Conservation (phyloP, 176 grass and related monocot species). For the Oryza rufipogon region DNA sequence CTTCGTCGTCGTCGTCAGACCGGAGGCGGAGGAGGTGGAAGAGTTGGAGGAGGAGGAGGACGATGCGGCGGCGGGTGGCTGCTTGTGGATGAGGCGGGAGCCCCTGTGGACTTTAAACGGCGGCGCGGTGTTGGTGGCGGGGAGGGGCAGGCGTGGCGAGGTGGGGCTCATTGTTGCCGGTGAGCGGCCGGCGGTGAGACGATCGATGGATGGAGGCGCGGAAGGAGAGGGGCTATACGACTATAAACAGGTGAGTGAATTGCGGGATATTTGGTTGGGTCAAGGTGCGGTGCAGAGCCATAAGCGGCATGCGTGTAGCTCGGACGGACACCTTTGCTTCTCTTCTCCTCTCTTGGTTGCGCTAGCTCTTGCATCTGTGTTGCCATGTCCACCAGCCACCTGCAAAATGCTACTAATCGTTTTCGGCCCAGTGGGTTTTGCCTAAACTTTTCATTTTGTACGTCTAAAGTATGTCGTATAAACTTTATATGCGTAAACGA, state of each 20-base stretch:
- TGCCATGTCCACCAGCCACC: too few relatives aligned
- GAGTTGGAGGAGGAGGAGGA: slow-evolving; percentile 43
- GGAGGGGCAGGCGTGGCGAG: slow-evolving; percentile 30
- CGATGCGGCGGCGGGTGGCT: slow-evolving; percentile 5
- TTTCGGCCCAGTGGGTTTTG: too few relatives aligned
- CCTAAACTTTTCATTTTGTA: too few relatives aligned
- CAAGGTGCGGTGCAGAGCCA: too few relatives aligned
- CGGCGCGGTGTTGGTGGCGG: slow-evolving; percentile 21
- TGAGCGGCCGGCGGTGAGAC: slow-evolving; percentile 4
- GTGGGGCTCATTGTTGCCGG: slow-evolving; percentile 56
- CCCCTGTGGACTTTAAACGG: slow-evolving; percentile 51
- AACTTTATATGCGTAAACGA: too few relatives aligned
- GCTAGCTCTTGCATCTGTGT: too few relatives aligned
- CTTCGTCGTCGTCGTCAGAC: background rate
- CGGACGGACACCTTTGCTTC: too few relatives aligned
- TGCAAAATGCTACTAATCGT: too few relatives aligned
- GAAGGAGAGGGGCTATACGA: background rate
- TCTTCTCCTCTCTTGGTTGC: too few relatives aligned
- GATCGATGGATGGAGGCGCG: slow-evolving; percentile 14
- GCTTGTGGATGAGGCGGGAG: slow-evolving; percentile 58
- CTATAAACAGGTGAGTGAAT: background rate
- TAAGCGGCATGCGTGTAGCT: too few relatives aligned
- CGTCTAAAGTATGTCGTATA: too few relatives aligned
- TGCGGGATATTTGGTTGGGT: too few relatives aligned
- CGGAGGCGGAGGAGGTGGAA: slow-evolving; percentile 34